Conservation (phyloP, 192 early-diverging fungal genomes). For the Radiomyces spectabilis region DNA sequence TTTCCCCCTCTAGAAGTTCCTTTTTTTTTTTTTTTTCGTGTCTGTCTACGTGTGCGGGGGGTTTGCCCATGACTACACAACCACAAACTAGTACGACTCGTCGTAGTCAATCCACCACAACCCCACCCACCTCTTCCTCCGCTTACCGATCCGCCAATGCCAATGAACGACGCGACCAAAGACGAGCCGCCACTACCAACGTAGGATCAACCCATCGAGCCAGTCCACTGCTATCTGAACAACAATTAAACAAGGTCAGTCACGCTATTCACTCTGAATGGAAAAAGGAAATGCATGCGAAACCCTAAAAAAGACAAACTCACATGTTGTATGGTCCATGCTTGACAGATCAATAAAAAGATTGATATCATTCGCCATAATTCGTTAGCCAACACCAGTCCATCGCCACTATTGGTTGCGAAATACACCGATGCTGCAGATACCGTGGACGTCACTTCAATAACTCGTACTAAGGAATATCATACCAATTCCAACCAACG, state of each 20-base stretch:
- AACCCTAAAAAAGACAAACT: neutral
- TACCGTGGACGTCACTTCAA: neutral
- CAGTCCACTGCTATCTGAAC: slow-evolving; percentile 11
- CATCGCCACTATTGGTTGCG: neutral
- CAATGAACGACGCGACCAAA: no score
- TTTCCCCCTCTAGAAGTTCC: no score
- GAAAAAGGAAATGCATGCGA: neutral
- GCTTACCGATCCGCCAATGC: no score
- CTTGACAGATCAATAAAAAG: slow-evolving; percentile 15
- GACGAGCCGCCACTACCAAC: neutral
- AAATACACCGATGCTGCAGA: neutral
- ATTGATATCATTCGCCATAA: slow-evolving; percentile 8
- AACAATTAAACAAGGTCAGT: slow-evolving; percentile 18
- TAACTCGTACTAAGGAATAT: no score
- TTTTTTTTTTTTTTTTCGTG: no score
- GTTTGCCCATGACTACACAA: no score
- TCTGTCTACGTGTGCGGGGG: no score
- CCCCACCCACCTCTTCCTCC: no score
- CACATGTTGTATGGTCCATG: neutral
- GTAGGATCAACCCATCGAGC: slow-evolving; percentile 1
- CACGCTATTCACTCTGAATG: no score
- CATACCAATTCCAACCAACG: neutral
- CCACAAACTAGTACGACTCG: no score
- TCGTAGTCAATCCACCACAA: no score
- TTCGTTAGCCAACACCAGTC: neutral